phyloP scores from a whole-genome alignment of 176 grass and related monocot species.

The Ananas comosus region DNA sequence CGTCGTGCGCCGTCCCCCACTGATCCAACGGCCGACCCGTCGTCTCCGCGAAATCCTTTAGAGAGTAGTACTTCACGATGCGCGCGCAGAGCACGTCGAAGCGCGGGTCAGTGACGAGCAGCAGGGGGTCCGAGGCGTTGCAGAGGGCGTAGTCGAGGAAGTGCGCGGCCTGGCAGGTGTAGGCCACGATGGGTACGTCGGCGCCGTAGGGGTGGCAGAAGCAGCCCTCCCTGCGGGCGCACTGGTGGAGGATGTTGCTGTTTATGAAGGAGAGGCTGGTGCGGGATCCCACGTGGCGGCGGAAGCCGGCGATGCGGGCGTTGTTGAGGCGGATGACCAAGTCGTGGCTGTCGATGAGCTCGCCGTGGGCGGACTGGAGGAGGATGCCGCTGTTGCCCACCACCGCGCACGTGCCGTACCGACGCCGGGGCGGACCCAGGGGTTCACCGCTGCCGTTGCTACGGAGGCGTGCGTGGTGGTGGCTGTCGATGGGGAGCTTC shows the following conservation, averaged over 20 bases:
- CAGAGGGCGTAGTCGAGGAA: conserved; percentile 59
- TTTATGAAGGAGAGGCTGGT: conserved; percentile 63
- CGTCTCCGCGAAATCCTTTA: conserved; percentile 42
- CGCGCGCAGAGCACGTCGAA: conserved; percentile 55
- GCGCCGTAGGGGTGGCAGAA: conserved; percentile 48
- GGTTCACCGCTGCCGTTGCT: background rate
- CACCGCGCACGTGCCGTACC: conserved; percentile 35
- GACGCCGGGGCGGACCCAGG: conserved; percentile 14
- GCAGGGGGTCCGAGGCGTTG: conserved; percentile 22
- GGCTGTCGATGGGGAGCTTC: conserved; percentile 57
- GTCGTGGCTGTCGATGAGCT: conserved; percentile 51
- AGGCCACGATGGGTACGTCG: conserved; percentile 40
- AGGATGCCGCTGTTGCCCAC: conserved; percentile 58
- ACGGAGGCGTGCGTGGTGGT: background rate
- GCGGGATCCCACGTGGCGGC: conserved; percentile 36
- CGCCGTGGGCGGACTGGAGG: conserved; percentile 21
- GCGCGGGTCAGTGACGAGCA: conserved; percentile 56
- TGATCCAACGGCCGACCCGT: conserved; percentile 34
- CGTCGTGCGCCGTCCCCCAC: conserved; percentile 43
- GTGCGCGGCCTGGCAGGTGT: conserved; percentile 68
- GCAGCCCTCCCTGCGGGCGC: conserved; percentile 34
- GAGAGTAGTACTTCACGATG: conserved; percentile 65
- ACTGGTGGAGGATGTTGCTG: conserved; percentile 51
- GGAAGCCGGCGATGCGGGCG: conserved; percentile 30
- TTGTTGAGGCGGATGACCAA: conserved; percentile 85